A percentile compares a stretch with the other conserved stretches of the same genome.
Conservation (phyloP, 176 grass and related monocot genomes). For the Rhipidocladum racemiflorum region DNA sequence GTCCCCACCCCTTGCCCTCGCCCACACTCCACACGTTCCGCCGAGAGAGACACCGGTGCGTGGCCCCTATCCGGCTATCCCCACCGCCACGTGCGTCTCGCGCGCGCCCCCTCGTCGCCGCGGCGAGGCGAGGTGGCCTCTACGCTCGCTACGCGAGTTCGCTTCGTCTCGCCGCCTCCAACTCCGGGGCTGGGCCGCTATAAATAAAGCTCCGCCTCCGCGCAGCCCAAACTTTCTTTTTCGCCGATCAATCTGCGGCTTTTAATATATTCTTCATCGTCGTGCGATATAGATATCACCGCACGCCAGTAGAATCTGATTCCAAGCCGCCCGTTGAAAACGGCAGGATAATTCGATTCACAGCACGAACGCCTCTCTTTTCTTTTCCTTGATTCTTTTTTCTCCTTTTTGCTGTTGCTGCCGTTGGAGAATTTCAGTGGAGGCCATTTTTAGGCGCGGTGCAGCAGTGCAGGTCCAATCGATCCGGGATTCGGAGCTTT, state of each 20-base stretch:
- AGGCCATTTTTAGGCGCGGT: constrained; percentile 52
- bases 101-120: background rate
- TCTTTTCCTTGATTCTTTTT: background rate
- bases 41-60: background rate
- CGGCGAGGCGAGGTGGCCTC: background rate
- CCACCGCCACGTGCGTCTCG: background rate
- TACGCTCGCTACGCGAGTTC: background rate
- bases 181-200: constrained; percentile 11
- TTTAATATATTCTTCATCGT: background rate
- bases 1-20: background rate
- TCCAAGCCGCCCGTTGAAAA: background rate
- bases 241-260: background rate
- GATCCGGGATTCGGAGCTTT: background rate
- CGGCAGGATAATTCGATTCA: background rate
- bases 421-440: constrained; percentile 5
- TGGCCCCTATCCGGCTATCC: background rate
- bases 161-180: constrained; percentile 14
- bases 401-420: background rate
- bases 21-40: constrained; percentile 25
- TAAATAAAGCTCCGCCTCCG: constrained; percentile 17
- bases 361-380: background rate
- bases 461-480: constrained; percentile 13
- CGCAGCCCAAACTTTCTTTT: background rate
- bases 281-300: background rate
- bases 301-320: constrained; percentile 5